Conservation (phyloP, 805 yeast species). For the Peterozyma xylosa region DNA sequence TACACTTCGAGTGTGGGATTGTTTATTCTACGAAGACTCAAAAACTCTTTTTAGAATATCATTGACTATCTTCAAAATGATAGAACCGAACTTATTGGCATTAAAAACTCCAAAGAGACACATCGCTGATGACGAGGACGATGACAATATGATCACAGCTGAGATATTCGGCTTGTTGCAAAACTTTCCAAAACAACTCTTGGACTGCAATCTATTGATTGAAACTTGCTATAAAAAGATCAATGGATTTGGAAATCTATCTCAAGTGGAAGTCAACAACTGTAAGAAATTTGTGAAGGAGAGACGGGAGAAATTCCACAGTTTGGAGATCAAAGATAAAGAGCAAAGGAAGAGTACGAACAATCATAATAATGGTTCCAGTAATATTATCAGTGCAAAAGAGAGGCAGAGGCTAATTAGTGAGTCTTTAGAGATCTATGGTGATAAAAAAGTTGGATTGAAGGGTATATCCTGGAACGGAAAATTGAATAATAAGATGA, state of each 20-base stretch:
- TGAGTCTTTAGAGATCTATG: constrained; percentile 14
- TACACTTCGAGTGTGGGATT: constrained; percentile 88
- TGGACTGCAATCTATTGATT: constrained; percentile 64
- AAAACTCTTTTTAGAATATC: constrained; percentile 79
- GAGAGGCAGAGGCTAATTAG: constrained; percentile 21
- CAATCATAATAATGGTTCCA: constrained; percentile 11
- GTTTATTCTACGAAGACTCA: constrained; percentile 86
- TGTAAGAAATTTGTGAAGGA: constrained; percentile 74
- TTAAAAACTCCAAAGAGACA: background rate
- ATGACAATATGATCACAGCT: constrained; percentile 19
- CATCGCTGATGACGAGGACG: constrained; percentile 18
- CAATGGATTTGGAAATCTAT: constrained; percentile 63
- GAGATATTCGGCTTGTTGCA: constrained; percentile 77
- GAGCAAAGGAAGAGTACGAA: background rate
- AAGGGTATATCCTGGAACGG: constrained; percentile 27
- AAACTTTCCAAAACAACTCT: constrained; percentile 62
- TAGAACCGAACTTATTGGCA: constrained; percentile 55
- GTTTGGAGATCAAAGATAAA: constrained; percentile 9
- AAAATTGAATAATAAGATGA: constrained; percentile 21
- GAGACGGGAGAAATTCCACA: constrained; percentile 38
- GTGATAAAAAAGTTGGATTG: constrained; percentile 21
- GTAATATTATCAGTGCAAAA: constrained; percentile 16
- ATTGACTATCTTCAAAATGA: constrained; percentile 66
- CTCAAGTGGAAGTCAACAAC: constrained; percentile 75
- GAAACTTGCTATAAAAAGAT: constrained; percentile 70